phyloP scores from a whole-genome alignment of 1,284 basidiomycete genomes.

The Pyrrhoderma noxium region DNA sequence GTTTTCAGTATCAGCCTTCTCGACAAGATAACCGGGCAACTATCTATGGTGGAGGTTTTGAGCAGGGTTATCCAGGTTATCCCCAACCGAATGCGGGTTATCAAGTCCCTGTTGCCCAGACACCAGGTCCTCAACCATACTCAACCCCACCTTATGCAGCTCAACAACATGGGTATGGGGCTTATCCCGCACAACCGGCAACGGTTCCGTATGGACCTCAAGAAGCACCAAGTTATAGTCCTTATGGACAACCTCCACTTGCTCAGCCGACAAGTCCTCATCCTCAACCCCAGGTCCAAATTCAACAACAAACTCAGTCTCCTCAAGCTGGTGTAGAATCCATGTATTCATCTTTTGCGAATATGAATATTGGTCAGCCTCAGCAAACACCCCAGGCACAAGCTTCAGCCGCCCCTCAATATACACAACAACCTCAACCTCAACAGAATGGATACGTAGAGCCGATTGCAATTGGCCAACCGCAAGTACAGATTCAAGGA shows the following conservation, averaged over 20 bases:
- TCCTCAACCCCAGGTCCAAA: conserved; percentile 11
- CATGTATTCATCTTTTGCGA: not conserved
- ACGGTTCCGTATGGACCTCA: conserved; percentile 7
- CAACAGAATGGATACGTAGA: not conserved
- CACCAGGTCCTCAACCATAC: conserved; percentile 24
- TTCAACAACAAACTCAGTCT: not conserved
- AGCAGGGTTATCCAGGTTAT: conserved; percentile 34
- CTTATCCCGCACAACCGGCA: conserved; percentile 15
- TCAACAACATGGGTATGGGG: conserved; percentile 26
- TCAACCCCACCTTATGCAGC: conserved; percentile 27
- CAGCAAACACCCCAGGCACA: conserved; percentile 20
- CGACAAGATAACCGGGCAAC: conserved; percentile 26
- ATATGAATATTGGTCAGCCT: conserved; percentile 20
- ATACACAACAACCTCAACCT: conserved; percentile 5
- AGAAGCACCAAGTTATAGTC: conserved; percentile 4
- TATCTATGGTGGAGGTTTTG: conserved; percentile 22
- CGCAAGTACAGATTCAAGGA: not conserved
- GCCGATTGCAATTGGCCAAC: not conserved
- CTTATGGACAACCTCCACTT: conserved; percentile 11
- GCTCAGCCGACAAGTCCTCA: conserved; percentile 11
- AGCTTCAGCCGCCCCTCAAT: conserved; percentile 22
- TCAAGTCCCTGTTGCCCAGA: conserved; percentile 24
- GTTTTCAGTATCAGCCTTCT: conserved; percentile 16
- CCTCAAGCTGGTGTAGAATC: too few species aligned
- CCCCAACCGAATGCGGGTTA: conserved; percentile 34